Conservation (phyloP, 345 rosid species). For the Arabis hirsuta region DNA sequence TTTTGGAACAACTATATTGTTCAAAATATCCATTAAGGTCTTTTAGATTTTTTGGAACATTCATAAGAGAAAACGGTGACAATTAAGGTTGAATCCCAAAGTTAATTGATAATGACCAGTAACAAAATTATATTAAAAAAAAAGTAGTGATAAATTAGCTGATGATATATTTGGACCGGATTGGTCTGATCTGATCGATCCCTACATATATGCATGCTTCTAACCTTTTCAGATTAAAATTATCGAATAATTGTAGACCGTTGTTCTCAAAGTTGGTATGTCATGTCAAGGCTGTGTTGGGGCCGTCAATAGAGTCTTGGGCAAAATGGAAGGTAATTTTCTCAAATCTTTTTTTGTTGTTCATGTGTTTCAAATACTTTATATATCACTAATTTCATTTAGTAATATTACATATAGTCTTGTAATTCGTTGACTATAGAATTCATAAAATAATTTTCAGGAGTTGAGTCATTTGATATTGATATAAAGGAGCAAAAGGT, state of each 20-base stretch:
- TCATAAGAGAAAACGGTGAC: too few species aligned
- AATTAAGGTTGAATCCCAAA: too few species aligned
- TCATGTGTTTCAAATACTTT: neutral
- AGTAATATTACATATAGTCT: neutral
- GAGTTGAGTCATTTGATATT: slow-evolving; percentile 81
- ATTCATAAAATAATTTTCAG: slow-evolving; percentile 40
- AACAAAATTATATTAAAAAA: too few species aligned
- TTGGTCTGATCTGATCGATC: neutral
- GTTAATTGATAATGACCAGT: too few species aligned
- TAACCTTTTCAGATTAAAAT: neutral
- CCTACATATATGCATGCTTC: neutral
- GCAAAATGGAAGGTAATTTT: slow-evolving; percentile 83
- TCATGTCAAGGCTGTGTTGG: slow-evolving; percentile 88
- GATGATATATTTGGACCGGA: neutral
- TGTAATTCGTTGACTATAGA: slow-evolving; percentile 2
- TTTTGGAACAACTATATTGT: too few species aligned
- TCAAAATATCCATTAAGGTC: too few species aligned
- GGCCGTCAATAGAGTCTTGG: slow-evolving; percentile 87
- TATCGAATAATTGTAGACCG: slow-evolving; percentile 55
- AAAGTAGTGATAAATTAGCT: neutral
- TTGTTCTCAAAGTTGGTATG: slow-evolving; percentile 91
- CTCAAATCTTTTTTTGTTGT: neutral
- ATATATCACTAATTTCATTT: neutral
- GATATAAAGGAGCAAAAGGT: slow-evolving; percentile 88
- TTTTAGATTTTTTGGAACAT: too few species aligned